phyloP scores from a whole-genome alignment of 495 filamentous ascomycete species.

The Penicillium arizonense region DNA sequence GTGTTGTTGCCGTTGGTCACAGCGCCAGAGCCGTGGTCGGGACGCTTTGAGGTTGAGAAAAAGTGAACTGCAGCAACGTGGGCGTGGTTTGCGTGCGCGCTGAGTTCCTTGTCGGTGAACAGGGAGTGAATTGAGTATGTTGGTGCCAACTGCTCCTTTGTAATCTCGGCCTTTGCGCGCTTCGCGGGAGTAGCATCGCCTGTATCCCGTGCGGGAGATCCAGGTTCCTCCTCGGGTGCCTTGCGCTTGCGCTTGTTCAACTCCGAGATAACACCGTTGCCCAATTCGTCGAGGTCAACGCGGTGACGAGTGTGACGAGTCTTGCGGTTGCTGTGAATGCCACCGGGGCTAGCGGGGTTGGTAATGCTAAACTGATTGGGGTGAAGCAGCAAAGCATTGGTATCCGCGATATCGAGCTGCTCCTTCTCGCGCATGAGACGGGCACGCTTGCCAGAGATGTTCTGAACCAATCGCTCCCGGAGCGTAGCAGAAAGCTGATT shows the following conservation, averaged over 20 bases:
- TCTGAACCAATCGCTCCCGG: conserved; percentile 79
- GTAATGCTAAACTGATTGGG: conserved; percentile 89
- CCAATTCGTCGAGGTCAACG: conserved; percentile 75
- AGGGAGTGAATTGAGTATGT: conserved; percentile 82
- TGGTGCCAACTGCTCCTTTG: conserved; percentile 44
- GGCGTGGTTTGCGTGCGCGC: conserved; percentile 68
- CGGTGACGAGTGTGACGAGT: conserved; percentile 81
- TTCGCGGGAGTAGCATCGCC: conserved; percentile 49
- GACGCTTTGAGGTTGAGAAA: conserved; percentile 51
- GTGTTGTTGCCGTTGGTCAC: conserved; percentile 47
- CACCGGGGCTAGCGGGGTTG: conserved; percentile 76
- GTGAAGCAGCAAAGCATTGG: conserved; percentile 82
- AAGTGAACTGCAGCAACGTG: conserved; percentile 62
- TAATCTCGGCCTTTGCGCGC: conserved; percentile 38
- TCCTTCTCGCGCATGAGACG: conserved; percentile 87
- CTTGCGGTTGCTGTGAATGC: conserved; percentile 75
- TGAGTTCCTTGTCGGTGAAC: conserved; percentile 91
- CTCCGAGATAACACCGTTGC: conserved; percentile 55
- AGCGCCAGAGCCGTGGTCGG: conserved; percentile 39
- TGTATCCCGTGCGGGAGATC: conserved; percentile 61
- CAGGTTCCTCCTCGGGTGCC: conserved; percentile 65
- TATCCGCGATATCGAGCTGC: conserved; percentile 80
- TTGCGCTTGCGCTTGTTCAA: conserved; percentile 79
- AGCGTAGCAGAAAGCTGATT: conserved; percentile 71
- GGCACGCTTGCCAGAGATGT: conserved; percentile 69